Conservation (phyloP, 768 basidiomycete species). For the Pulveroboletus sp. region DNA sequence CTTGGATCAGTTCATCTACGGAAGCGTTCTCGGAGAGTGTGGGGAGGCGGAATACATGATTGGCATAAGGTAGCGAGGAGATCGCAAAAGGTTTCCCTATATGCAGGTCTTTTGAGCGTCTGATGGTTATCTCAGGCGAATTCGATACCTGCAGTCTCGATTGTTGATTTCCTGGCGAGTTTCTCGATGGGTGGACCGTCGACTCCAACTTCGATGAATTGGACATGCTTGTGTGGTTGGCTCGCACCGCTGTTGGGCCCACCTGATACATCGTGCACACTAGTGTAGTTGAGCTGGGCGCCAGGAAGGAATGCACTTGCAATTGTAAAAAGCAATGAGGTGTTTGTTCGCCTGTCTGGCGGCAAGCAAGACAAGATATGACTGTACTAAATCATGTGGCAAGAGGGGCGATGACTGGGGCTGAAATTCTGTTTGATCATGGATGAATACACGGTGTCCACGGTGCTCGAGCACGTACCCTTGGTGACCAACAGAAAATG, state of each 20-base stretch:
- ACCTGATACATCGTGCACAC: slow-evolving; percentile 39
- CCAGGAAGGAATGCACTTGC: slow-evolving; percentile 36
- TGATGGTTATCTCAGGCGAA: background rate
- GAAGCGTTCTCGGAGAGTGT: slow-evolving; percentile 17
- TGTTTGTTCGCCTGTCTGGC: slow-evolving; percentile 57
- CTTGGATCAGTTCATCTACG: slow-evolving; percentile 45
- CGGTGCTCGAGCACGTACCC: slow-evolving; percentile 44
- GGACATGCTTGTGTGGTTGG: slow-evolving; percentile 90
- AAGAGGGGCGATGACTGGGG: slow-evolving; percentile 78
- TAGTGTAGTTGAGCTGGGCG: background rate
- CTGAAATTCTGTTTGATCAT: slow-evolving; percentile 52
- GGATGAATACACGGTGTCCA: background rate
- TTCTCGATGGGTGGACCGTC: slow-evolving; percentile 77
- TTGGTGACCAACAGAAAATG: slow-evolving; percentile 90
- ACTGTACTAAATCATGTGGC: slow-evolving; percentile 75
- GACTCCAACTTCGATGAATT: slow-evolving; percentile 67
- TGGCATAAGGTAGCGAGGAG: slow-evolving; percentile 70
- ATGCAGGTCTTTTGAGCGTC: slow-evolving; percentile 2
- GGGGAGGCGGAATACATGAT: slow-evolving; percentile 61
- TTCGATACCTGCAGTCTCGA: slow-evolving; percentile 43
- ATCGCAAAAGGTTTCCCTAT: slow-evolving; percentile 75
- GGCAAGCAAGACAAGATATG: slow-evolving; percentile 71
- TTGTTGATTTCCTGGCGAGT: slow-evolving; percentile 52
- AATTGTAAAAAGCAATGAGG: slow-evolving; percentile 90
- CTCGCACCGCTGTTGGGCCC: slow-evolving; percentile 82